Percentiles rank a stretch among this genome's conserved stretches.
phyloP scores from a whole-genome alignment of 345 rosid genomes.

The Sisymbrium irio region DNA sequence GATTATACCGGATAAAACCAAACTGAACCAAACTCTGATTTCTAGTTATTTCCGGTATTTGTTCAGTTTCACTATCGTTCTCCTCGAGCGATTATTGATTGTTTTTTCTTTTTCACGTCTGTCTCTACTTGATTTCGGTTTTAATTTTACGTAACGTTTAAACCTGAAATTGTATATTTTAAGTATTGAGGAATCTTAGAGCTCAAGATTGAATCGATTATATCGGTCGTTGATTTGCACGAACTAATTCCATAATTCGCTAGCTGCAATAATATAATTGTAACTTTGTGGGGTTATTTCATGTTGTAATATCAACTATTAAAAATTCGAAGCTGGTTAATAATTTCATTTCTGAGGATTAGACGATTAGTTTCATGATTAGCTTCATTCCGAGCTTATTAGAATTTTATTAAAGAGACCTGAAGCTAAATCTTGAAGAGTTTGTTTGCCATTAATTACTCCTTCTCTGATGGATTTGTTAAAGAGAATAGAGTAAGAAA shows the following conservation, averaged over 20 bases:
- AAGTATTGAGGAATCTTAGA: constrained; percentile 17
- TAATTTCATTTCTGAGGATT: not conserved
- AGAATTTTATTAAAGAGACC: not conserved
- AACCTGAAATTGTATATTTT: constrained; percentile 15
- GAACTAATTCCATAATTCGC: not conserved
- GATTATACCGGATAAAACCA: not conserved
- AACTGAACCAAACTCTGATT: not conserved
- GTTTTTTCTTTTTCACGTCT: constrained; percentile 15
- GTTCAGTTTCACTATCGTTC: not conserved
- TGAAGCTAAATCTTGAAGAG: not conserved
- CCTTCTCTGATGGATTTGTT: not conserved
- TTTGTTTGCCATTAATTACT: not conserved
- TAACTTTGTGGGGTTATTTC: not conserved
- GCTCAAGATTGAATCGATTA: not conserved
- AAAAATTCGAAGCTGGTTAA: not conserved
- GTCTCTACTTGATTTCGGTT: constrained; percentile 29
- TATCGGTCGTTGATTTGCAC: not conserved
- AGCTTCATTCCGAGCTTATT: not conserved
- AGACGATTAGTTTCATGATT: not conserved
- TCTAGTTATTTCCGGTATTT: not conserved
- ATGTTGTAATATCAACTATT: not conserved
- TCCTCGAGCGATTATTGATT: constrained; percentile 2
- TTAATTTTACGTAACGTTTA: constrained; percentile 17
- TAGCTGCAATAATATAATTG: not conserved
- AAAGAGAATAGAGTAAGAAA: constrained; percentile 5